A percentile compares a stretch with the other conserved stretches of the same genome.
These are phyloP conservation scores for Geotrichum aggregatum DNA, from an alignment of 1,139 yeast species.

Conservation along the genomic window DNA sequence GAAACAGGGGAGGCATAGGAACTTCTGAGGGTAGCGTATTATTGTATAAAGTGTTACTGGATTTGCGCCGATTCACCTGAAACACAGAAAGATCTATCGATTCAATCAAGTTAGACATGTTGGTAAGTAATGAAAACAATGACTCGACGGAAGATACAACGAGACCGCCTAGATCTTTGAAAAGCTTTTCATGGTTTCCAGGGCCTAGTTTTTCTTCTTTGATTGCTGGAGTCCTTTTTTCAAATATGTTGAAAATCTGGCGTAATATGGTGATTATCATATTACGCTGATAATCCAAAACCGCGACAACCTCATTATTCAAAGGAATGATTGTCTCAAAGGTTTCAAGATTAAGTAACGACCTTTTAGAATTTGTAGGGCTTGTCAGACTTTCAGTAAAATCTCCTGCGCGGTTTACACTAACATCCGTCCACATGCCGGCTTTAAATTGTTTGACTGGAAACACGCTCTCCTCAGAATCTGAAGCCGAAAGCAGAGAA, in stretches of 20 bases:
- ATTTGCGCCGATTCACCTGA: conserved; percentile 26
- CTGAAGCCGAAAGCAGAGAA: conserved; percentile 18
- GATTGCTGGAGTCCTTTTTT: conserved; percentile 4
- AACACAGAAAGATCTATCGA: conserved; percentile 32
- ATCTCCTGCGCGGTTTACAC: conserved; percentile 26
- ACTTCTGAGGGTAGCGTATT: conserved; percentile 6
- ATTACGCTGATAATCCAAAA: conserved; percentile 25
- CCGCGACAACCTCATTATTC: conserved; percentile 25
- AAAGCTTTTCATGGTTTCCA: conserved; percentile 1
- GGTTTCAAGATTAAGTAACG: too few relatives aligned
- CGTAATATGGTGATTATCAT: conserved; percentile 21
- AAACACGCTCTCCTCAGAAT: conserved; percentile 19
- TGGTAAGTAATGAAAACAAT: conserved; percentile 26
- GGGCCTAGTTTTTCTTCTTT: conserved; percentile 6
- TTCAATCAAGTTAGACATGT: conserved; percentile 31
- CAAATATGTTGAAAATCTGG: conserved; percentile 19
- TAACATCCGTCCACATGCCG: conserved; percentile 29
- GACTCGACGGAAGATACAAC: conserved; percentile 27
- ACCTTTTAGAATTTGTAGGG: conserved; percentile 4
- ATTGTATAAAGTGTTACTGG: conserved; percentile 10
- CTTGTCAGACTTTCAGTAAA: conserved; percentile 7
- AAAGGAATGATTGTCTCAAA: conserved; percentile 26
- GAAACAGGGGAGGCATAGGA: conserved; percentile 47
- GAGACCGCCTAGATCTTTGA: conserved; percentile 26
- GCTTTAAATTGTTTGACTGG: conserved; percentile 29